Base-by-base conservation (phyloP, 2,329 filamentous ascomycete species). In the Fusarium proliferatum region DNA sequence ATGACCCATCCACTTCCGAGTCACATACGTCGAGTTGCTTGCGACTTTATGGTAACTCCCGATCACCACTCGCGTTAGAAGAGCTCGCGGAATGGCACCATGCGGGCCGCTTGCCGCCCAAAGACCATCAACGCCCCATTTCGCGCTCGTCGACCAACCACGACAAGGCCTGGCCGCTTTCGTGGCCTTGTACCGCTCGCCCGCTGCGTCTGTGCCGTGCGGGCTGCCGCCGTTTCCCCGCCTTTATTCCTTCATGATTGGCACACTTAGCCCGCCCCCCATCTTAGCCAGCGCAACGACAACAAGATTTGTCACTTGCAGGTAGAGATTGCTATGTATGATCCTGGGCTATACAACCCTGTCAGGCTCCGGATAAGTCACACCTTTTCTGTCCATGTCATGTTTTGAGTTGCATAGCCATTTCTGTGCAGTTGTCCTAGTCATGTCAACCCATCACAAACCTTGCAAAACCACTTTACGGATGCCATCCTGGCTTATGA, bases 101-200 rank as follows among this genome's bases (percentile, higher is more conserved):
- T 69, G 71, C 71, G 63, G 71, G 55, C 71, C 71, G 68, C 36
- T 75, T 74, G 72, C 69, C 72, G 64, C 69, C 72, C 61, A 73
- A 57, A 65, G 38, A 69, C 51, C 66, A 64, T 65, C 59, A 45
- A 64, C 41, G 70, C 33, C 46, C 58, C 45, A 51, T 63, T 52
- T 75, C 65, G 72, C 76, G 67, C 66, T 61, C 74, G 70, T 71
- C 43, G 30, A 71, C 76, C 76, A 74, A 77, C 56, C 69, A 72
- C 38, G 61, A 33, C 30, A 30, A 41, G 39, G 56, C 28, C 23
- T 51, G 61, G 66, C 70, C 71, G 65, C 63, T 70, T 67, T 61
- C n/a, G 60, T 64, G 57, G 68, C 49, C 66, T 58, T 64, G 61
- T 61, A 63, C 67, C 66, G 61, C 63, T 48, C 64, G 59, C 65